Percentiles rank a stretch among this genome's conserved stretches.
Evolutionary conservation across 2,329 filamentous ascomycete genomes (phyloP).

Genomic region (Geosmithia morbida): DNA sequence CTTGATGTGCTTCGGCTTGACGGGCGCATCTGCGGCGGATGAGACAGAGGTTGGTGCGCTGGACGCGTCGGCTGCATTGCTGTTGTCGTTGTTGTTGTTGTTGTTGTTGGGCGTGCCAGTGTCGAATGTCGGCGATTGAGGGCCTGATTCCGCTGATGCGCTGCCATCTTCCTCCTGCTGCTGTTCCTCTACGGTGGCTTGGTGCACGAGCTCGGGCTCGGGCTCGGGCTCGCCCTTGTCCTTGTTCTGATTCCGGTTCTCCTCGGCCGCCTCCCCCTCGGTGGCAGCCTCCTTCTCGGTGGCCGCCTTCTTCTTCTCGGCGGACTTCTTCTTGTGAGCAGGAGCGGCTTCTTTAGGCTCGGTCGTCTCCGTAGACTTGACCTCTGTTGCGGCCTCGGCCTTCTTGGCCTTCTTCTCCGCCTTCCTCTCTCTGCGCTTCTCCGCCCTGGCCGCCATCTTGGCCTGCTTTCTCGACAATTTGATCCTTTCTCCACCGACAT

Average conservation of each 20-base stretch:
- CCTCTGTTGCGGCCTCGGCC: slow-evolving; percentile 2
- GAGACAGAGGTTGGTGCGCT: slow-evolving; percentile 55
- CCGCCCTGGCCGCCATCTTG: slow-evolving; percentile 10
- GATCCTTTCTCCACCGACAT: background rate
- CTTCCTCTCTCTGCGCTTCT: slow-evolving; percentile 24
- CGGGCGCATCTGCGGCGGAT: slow-evolving; percentile 35
- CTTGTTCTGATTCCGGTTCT: slow-evolving; percentile 1
- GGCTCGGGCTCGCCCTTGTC: background rate
- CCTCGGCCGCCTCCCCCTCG: background rate
- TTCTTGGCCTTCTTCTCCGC: slow-evolving; percentile 12
- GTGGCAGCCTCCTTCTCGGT: slow-evolving; percentile 1
- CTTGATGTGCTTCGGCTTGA: slow-evolving; percentile 51
- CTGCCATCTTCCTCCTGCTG: slow-evolving; percentile 29
- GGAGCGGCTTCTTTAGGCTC: background rate
- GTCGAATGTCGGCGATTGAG: slow-evolving; percentile 42
- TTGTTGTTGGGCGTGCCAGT: slow-evolving; percentile 25
- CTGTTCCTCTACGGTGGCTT: slow-evolving; percentile 7
- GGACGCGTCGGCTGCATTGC: slow-evolving; percentile 25
- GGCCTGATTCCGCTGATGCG: slow-evolving; percentile 26
- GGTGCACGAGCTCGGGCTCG: slow-evolving; percentile 1
- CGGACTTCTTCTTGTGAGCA: slow-evolving; percentile 1
- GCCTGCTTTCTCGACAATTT: slow-evolving; percentile 33
- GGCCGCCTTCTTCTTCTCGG: slow-evolving; percentile 23
- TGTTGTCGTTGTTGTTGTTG: slow-evolving; percentile 4
- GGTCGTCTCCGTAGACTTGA: slow-evolving; percentile 2